Percentiles rank a stretch among this genome's conserved stretches.
Conservation (phyloP, 1,284 basidiomycete genomes). For the Caloboletus inedulis region DNA sequence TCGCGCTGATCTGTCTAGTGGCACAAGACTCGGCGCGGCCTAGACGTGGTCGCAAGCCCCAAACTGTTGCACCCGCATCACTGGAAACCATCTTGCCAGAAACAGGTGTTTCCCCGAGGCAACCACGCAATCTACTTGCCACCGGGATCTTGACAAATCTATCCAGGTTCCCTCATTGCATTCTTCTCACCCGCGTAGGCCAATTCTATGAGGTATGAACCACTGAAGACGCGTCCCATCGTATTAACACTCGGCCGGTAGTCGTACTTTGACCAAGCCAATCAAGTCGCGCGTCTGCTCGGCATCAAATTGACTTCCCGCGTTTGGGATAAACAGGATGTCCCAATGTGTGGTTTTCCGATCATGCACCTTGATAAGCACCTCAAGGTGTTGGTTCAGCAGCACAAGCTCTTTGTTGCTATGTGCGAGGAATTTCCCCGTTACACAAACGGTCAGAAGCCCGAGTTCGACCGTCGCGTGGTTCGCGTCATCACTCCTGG, state of each 20-base stretch:
- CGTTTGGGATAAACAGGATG: constrained; percentile 62
- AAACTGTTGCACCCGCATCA: neutral
- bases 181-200: constrained; percentile 87
- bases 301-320: constrained; percentile 79
- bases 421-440: constrained; percentile 87
- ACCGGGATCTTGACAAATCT: constrained; percentile 71
- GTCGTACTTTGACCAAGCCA: constrained; percentile 94
- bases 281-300: constrained; percentile 71
- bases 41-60: constrained; percentile 24
- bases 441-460: constrained; percentile 43
- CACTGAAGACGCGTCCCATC: neutral
- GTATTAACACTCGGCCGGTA: constrained; percentile 32
- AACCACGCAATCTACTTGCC: constrained; percentile 58
- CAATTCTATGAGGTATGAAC: constrained; percentile 86
- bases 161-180: constrained; percentile 78
- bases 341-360: constrained; percentile 90
- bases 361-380: constrained; percentile 82
- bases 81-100: neutral
- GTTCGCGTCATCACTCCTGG: constrained; percentile 88
- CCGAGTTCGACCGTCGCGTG: constrained; percentile 72
- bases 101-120: constrained; percentile 11
- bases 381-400: constrained; percentile 81
- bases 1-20: neutral
- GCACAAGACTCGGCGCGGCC: constrained; percentile 5
- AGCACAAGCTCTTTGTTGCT: constrained; percentile 80